Evolutionary conservation across 306 rosid genomes (phyloP).

Genomic region (Canavalia ensiformis): DNA sequence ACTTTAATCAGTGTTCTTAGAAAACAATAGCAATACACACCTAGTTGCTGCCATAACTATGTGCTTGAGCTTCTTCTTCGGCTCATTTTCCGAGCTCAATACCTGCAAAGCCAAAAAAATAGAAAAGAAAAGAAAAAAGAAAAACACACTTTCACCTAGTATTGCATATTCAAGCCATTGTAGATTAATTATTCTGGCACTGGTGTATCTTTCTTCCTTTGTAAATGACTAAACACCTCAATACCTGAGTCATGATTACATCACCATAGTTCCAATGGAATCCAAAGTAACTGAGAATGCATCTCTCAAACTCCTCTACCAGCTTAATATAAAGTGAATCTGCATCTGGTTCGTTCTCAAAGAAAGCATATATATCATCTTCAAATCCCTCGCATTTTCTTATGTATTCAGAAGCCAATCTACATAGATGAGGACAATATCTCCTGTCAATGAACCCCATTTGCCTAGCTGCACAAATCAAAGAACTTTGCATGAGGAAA

Average conservation of each 20-base stretch:
- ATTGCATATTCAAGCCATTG: background rate
- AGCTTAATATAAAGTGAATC: constrained; percentile 95
- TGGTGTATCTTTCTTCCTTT: background rate
- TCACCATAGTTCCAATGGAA: constrained; percentile 93
- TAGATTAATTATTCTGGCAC: background rate
- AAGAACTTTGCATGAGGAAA: constrained; percentile 11
- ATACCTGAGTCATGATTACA: constrained; percentile 86
- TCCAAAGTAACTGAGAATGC: constrained; percentile 94
- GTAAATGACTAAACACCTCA: background rate
- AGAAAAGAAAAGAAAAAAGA: no score
- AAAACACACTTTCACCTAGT: background rate
- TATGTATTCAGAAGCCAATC: constrained; percentile 86
- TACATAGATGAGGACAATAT: constrained; percentile 81
- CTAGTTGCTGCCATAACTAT: constrained; percentile 96
- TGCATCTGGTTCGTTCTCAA: constrained; percentile 73
- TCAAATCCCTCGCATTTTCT: constrained; percentile 81
- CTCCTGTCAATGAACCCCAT: constrained; percentile 87
- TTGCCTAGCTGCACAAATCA: constrained; percentile 88
- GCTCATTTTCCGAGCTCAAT: constrained; percentile 80
- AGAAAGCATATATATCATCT: constrained; percentile 84
- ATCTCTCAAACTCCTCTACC: constrained; percentile 97
- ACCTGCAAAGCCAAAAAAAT: constrained; percentile 60
- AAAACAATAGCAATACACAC: constrained; percentile 49
- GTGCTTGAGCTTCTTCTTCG: constrained; percentile 79
- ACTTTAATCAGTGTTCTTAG: background rate